Percentiles rank a stretch among this genome's conserved stretches.
phyloP scores from a whole-genome alignment of 2,329 filamentous ascomycete species.

The Ceratocystis colombiana region DNA sequence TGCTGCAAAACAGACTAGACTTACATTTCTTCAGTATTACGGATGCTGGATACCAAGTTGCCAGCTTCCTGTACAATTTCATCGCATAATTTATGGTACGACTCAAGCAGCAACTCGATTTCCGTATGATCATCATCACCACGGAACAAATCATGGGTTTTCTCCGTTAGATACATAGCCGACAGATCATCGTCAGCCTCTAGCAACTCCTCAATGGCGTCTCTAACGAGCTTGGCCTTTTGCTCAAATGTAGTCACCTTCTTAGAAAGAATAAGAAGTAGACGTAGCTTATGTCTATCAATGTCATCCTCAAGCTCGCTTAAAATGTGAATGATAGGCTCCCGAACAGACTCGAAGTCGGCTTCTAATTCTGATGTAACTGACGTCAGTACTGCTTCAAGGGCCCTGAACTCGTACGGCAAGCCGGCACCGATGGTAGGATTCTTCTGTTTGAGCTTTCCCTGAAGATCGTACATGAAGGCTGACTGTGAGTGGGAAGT shows the following conservation, averaged over 20 bases:
- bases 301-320: constrained; percentile 93
- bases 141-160: constrained; percentile 60
- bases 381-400: constrained; percentile 89
- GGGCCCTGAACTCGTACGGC: constrained; percentile 89
- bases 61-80: constrained; percentile 94
- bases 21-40: constrained; percentile 97
- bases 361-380: constrained; percentile 86
- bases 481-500: constrained; percentile 91
- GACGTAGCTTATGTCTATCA: constrained; percentile 81
- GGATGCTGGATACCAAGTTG: constrained; percentile 85
- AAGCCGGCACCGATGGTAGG: constrained; percentile 42
- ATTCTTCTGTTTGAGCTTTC: constrained; percentile 71
- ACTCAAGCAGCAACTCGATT: constrained; percentile 92
- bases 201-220: constrained; percentile 87
- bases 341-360: constrained; percentile 87
- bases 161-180: constrained; percentile 91
- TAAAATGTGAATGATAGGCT: constrained; percentile 81
- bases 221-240: constrained; percentile 84
- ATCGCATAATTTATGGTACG: constrained; percentile 94
- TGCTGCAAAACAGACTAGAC: constrained; percentile 30
- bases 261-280: constrained; percentile 88
- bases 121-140: constrained; percentile 85
- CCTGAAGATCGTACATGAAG: constrained; percentile 96
- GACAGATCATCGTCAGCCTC: constrained; percentile 94
- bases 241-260: constrained; percentile 95